phyloP scores from a whole-genome alignment of 352 stramenopile species.

The Phytophthora megakarya region DNA sequence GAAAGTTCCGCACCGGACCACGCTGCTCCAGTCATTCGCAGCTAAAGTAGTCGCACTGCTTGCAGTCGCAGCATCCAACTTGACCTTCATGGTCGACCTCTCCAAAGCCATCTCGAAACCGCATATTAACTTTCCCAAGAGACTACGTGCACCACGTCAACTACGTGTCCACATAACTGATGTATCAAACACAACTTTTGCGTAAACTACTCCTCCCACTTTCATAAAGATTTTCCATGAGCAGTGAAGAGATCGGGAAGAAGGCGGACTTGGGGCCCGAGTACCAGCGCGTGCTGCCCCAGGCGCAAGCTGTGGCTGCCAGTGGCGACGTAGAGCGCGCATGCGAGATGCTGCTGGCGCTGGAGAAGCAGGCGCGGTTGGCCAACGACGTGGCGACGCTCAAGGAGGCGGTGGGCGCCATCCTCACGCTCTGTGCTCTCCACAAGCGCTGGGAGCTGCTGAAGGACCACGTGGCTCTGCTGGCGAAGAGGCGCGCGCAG shows the following conservation, averaged over 20 bases:
- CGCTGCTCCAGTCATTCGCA: not conserved
- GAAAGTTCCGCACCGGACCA: slow-evolving; percentile 9
- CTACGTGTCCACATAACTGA: no score
- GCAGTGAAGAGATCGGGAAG: slow-evolving; percentile 78
- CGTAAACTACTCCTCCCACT: not conserved
- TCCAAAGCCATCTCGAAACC: not conserved
- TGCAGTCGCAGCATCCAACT: not conserved
- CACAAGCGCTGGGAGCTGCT: slow-evolving; percentile 91
- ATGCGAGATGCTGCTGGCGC: slow-evolving; percentile 79
- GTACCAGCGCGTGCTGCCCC: slow-evolving; percentile 66
- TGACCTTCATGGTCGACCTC: not conserved
- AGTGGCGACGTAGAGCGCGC: slow-evolving; percentile 82
- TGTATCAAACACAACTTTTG: no score
- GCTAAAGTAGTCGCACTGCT: slow-evolving; percentile 1
- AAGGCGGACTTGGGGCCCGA: slow-evolving; percentile 76
- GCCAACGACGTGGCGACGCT: slow-evolving; percentile 89
- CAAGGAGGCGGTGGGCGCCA: slow-evolving; percentile 73
- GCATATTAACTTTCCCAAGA: not conserved
- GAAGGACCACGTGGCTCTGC: slow-evolving; percentile 82
- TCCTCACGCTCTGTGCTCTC: slow-evolving; percentile 80
- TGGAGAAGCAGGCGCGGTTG: slow-evolving; percentile 85
- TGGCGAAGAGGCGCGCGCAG: slow-evolving; percentile 90
- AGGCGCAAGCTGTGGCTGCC: slow-evolving; percentile 66
- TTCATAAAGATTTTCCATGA: slow-evolving; percentile 56
- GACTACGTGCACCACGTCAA: not conserved